Evolutionary conservation across 2,329 filamentous ascomycete species (phyloP), one percentile per base, ranked within the genome.

Genomic region (Phialophora expanda): DNA sequence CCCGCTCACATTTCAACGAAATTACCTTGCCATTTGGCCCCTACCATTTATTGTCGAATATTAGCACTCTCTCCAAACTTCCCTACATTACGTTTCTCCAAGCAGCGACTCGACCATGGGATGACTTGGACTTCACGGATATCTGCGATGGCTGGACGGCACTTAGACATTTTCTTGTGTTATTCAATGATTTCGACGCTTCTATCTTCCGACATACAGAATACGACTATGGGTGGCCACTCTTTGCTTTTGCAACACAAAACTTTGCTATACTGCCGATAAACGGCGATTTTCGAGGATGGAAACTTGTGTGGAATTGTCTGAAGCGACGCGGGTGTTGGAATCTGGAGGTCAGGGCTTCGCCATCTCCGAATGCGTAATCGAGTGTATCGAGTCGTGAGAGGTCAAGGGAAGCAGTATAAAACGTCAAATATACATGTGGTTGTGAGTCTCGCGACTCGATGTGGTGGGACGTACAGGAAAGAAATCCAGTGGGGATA

Each of bases 131-230:
- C 48, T 51, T 51, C 20, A 34, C 26, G 12, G 28, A 55, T 12
- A 4, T 30, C n/a, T 61, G 48, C 32, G n/a, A 61, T 38, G 58
- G 58, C 22, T 54, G 46, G 28, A 54, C 28, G 48, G 58, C 32
- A 53, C 22, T 61, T 41, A 24, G 32, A 41, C 32, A 9, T 61
- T 26, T 22, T 61, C 22, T 51, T 38, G 46, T 30, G 46, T 61
- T 61, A 61, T 44, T 22, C 58, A 26, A 61, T 38, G 58, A 61
- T 32, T 53, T 61, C 46, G 30, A 61, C 28, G 50, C 58, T 61
- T 61, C 22, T 38, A 22, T 61, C n/a, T 53, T 53, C 48, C 30
- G n/a, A 5, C 4, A 41, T 51, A 24, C 48, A 48, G 48, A 61
- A 61, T 26, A 61, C 12, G 58, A 61, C 48, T 54, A 61, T 44